These are phyloP conservation scores for Pelargonium nanum DNA, from an alignment of 345 rosid species.

Conservation along the genomic window DNA sequence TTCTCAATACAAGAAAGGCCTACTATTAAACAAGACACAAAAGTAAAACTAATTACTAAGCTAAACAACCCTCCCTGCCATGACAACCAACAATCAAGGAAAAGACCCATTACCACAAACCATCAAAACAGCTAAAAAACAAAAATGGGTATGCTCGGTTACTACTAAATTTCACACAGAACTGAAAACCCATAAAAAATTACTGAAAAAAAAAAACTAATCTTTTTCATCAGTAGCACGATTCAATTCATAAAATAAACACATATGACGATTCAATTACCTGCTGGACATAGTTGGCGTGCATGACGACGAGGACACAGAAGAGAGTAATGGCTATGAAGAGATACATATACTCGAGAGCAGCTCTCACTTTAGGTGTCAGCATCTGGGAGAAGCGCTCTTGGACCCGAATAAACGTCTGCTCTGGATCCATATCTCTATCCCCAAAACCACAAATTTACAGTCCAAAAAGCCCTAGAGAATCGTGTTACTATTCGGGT, in stretches of 20 bases:
- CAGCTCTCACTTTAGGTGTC: conserved; percentile 65
- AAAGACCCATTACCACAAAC: neutral
- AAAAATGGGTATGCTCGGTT: neutral
- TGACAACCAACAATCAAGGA: neutral
- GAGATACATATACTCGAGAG: conserved; percentile 76
- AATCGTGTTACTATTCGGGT: neutral
- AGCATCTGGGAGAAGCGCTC: conserved; percentile 90
- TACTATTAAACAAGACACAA: neutral
- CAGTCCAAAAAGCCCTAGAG: neutral
- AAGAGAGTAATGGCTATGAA: conserved; percentile 73
- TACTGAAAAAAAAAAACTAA: neutral
- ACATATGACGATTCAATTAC: conserved; percentile 18
- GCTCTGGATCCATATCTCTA: conserved; percentile 86
- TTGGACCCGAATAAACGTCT: conserved; percentile 87
- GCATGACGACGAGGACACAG: conserved; percentile 91
- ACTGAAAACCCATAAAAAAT: neutral
- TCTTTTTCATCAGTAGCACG: neutral
- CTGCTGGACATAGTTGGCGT: conserved; percentile 98
- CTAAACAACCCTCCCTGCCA: neutral
- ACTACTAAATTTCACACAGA: neutral
- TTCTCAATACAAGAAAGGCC: neutral
- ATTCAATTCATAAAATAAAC: neutral
- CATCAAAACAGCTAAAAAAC: neutral
- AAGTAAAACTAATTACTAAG: neutral
- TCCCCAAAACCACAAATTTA: neutral